phyloP scores from a whole-genome alignment of 345 rosid species.

The Pistacia vera region DNA sequence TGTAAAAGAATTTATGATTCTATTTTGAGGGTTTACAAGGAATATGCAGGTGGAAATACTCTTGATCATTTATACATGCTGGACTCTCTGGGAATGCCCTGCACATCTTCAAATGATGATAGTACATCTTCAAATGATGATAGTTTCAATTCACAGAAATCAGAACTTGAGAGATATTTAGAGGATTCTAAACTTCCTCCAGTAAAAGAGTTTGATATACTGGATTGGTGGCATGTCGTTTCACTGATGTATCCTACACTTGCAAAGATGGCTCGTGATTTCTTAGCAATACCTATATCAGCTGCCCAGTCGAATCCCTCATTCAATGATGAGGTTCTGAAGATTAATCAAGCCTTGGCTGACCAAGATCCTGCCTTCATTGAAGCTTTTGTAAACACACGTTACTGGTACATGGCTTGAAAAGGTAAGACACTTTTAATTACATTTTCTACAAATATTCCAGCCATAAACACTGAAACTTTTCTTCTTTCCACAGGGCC shows the following conservation, averaged over 20 bases:
- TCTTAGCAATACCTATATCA: not conserved
- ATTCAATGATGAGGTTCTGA: not conserved
- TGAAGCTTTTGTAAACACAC: not conserved
- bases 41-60: too few relatives aligned
- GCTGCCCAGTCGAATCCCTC: not conserved
- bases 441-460: too few relatives aligned
- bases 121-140: not conserved
- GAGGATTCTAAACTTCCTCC: not conserved
- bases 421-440: too few relatives aligned
- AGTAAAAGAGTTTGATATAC: not conserved
- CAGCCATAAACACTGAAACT: too few relatives aligned
- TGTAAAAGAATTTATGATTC: too few relatives aligned
- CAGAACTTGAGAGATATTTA: constrained; percentile 16
- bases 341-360: not conserved
- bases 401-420: not conserved
- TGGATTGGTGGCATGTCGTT: constrained; percentile 18
- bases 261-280: constrained; percentile 17
- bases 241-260: constrained; percentile 3
- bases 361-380: not conserved
- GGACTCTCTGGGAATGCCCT: not conserved
- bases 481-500: too few relatives aligned
- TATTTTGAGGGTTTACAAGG: too few relatives aligned
- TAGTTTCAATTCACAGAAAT: not conserved
- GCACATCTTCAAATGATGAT: not conserved
- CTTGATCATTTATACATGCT: not conserved